Conservation (phyloP, 441 rosid species). For the Populus hybrid region DNA sequence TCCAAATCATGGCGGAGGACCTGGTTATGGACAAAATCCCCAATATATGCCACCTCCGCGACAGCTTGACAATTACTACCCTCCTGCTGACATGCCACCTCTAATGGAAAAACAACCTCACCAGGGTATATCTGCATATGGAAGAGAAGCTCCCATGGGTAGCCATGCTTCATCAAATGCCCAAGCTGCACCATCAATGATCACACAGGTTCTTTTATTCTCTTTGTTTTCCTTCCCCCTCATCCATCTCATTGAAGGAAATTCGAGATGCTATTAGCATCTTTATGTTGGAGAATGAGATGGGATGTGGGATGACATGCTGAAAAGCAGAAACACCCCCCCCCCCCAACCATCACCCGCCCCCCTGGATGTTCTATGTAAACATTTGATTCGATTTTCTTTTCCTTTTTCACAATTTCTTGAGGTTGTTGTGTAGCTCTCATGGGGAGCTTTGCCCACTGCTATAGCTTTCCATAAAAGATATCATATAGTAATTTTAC, state of each 20-base stretch:
- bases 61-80: slow-evolving; percentile 73
- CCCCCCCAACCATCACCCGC: too few species aligned
- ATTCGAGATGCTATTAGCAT: neutral
- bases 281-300: neutral
- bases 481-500: neutral
- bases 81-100: slow-evolving; percentile 72
- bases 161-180: slow-evolving; percentile 58
- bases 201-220: slow-evolving; percentile 61
- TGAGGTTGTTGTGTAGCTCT: neutral
- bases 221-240: neutral
- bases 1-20: slow-evolving; percentile 68
- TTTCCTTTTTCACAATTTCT: neutral
- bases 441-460: neutral
- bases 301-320: neutral
- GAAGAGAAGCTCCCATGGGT: slow-evolving; percentile 81
- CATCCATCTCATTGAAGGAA: neutral
- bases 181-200: slow-evolving; percentile 78
- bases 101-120: slow-evolving; percentile 90
- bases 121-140: slow-evolving; percentile 93
- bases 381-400: too few species aligned
- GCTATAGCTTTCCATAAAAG: neutral
- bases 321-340: too few species aligned
- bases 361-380: too few species aligned
- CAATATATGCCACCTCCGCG: slow-evolving; percentile 82
- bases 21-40: slow-evolving; percentile 68